These are phyloP conservation scores for Salix koriyanagi DNA, from an alignment of 345 rosid species.

Conservation along the genomic window DNA sequence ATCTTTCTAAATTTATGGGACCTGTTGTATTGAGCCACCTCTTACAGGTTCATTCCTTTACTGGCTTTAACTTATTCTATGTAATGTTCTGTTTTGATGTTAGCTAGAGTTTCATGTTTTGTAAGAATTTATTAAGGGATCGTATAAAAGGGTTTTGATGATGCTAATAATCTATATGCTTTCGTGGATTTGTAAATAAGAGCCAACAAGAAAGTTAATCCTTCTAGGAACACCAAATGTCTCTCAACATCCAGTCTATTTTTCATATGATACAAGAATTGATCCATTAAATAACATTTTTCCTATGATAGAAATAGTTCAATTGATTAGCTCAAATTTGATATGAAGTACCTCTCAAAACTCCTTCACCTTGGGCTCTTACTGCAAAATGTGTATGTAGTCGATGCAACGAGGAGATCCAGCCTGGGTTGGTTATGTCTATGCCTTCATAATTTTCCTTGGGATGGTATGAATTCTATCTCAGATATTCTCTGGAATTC, in stretches of 20 bases:
- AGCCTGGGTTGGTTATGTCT: slow-evolving; percentile 29
- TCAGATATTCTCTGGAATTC: background rate
- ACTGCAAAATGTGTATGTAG: background rate
- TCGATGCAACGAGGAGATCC: slow-evolving; percentile 29
- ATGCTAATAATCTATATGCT: background rate
- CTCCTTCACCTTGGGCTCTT: background rate
- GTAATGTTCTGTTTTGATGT: background rate
- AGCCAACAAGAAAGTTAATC: background rate
- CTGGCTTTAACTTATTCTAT: background rate
- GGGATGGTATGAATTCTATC: slow-evolving; percentile 25
- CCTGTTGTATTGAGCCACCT: slow-evolving; percentile 28
- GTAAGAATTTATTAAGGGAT: background rate
- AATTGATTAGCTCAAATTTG: background rate
- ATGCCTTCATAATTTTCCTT: slow-evolving; percentile 28
- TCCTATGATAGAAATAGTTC: background rate
- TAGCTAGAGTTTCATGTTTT: background rate
- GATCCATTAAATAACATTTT: background rate
- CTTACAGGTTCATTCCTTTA: slow-evolving; percentile 16
- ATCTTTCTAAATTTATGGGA: slow-evolving; percentile 30
- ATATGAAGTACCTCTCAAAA: background rate
- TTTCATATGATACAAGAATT: background rate
- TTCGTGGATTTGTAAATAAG: background rate
- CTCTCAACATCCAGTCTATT: background rate
- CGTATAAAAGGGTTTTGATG: background rate
- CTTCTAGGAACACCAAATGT: background rate